Conservation (phyloP, 2,329 filamentous ascomycete species). For the Ceratocystis huliohia region DNA sequence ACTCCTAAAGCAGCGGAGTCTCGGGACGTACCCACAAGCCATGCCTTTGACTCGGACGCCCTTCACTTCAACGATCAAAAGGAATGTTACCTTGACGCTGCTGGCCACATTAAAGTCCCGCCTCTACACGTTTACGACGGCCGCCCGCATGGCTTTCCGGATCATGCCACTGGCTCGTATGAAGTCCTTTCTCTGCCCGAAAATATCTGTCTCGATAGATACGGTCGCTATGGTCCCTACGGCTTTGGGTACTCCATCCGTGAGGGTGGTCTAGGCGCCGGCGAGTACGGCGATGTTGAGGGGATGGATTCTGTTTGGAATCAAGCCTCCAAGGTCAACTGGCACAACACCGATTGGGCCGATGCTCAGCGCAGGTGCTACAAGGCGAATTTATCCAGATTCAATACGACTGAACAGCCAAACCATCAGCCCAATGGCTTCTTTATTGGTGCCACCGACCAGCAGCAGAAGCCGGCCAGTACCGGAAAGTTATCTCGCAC, state of each 20-base stretch:
- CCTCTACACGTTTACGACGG: slow-evolving; percentile 62
- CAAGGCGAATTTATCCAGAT: slow-evolving; percentile 58
- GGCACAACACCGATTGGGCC: slow-evolving; percentile 63
- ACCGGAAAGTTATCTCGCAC: slow-evolving; percentile 41
- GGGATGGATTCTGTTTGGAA: slow-evolving; percentile 72
- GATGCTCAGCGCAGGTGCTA: slow-evolving; percentile 64
- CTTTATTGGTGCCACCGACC: slow-evolving; percentile 34
- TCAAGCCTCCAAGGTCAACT: slow-evolving; percentile 60
- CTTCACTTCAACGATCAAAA: slow-evolving; percentile 43
- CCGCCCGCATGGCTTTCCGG: slow-evolving; percentile 70
- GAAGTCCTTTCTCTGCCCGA: slow-evolving; percentile 64
- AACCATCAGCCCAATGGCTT: slow-evolving; percentile 36
- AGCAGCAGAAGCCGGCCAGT: slow-evolving; percentile 21
- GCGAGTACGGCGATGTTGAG: slow-evolving; percentile 69
- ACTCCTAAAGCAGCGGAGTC: background rate
- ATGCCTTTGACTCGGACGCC: slow-evolving; percentile 41
- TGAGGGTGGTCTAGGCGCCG: slow-evolving; percentile 71
- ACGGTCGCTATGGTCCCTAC: slow-evolving; percentile 77
- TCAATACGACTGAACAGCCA: slow-evolving; percentile 31
- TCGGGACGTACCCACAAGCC: slow-evolving; percentile 9
- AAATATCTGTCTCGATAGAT: slow-evolving; percentile 87
- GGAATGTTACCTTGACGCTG: slow-evolving; percentile 66
- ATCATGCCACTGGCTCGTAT: slow-evolving; percentile 77
- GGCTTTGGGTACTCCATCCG: slow-evolving; percentile 73
- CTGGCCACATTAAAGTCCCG: slow-evolving; percentile 54